Base-by-base conservation (phyloP, 345 rosid species). In the Populus pruinosa region DNA sequence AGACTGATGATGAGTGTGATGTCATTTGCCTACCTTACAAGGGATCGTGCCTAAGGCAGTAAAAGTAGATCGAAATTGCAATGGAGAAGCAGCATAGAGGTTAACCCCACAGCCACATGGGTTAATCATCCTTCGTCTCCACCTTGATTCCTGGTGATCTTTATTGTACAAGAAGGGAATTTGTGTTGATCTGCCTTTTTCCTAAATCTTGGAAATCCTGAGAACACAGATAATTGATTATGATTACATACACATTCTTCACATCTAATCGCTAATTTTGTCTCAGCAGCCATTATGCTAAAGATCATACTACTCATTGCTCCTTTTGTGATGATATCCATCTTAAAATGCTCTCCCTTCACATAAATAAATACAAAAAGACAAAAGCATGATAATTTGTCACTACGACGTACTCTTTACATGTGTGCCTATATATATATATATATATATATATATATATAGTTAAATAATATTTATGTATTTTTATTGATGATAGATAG, bases 91-190 rank as follows among this genome's bases (percentile, higher is more conserved):
- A 9, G 43, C 56, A 43, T 0, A 31, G 69, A 70, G 61, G 71
- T 4, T 18, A 81, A 71, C 85, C 86, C 82, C 81, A 76, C 83
- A 66, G 0, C 65, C 82, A 81, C 84, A 85, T 85, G 83, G 75
- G 41, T 76, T 79, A 44, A 75, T 70, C 23, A 49, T 21, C 31
- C 50, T 70, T 79, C 41, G 13, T 47, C 49, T 31, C 56, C 16
- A 47, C 70, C 74, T 33, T 10, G 75, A 81, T 74, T 80, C 73
- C 27, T 50, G 76, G 36, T 5, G 50, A 21, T 35, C 35, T 71
- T 61, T 70, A 31, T 56, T 62, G 41, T 63, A 63, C 78, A 49
- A 41, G 70, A 38, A 53, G 43, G 41, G 23, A 43, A 20, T 8
- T 38, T 18, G 38, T 41, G 63, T 4, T 33, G 36, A 33, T 33